Conservation (phyloP, 2,329 filamentous ascomycete genomes). For the Epichloe aotearoae region DNA sequence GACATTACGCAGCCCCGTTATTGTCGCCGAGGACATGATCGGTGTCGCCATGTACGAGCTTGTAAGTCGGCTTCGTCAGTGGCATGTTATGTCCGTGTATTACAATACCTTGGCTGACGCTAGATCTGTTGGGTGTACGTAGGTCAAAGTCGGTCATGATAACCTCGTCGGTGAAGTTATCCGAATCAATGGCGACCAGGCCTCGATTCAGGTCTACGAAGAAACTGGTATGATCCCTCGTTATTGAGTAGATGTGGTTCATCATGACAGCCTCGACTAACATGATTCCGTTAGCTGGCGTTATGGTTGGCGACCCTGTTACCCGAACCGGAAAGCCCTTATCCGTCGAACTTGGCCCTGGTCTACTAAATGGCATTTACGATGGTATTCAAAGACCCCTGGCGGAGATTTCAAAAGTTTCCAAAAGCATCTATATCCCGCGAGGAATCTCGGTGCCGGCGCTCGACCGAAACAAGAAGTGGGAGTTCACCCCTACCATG, state of each 20-base stretch:
- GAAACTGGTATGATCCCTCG: conserved; percentile 61
- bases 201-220: conserved; percentile 97
- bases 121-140: not conserved
- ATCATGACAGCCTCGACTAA: conserved; percentile 1
- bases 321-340: conserved; percentile 83
- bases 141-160: conserved; percentile 89
- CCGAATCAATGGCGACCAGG: conserved; percentile 89
- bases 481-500: conserved; percentile 83
- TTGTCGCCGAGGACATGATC: conserved; percentile 96
- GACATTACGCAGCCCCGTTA: conserved; percentile 54
- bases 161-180: conserved; percentile 94
- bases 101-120: not conserved
- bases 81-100: not conserved
- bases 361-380: conserved; percentile 97
- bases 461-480: conserved; percentile 83
- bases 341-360: conserved; percentile 92
- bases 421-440: conserved; percentile 92
- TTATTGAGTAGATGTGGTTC: not conserved
- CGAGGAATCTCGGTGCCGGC: conserved; percentile 81
- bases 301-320: conserved; percentile 92
- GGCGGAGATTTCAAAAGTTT: conserved; percentile 62
- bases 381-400: conserved; percentile 97
- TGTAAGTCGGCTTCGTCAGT: conserved; percentile 36
- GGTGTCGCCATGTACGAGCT: conserved; percentile 99
- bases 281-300: conserved; percentile 52